Base-by-base conservation (phyloP, 805 yeast species). In the Vanderwaltozyma yarrowii region DNA sequence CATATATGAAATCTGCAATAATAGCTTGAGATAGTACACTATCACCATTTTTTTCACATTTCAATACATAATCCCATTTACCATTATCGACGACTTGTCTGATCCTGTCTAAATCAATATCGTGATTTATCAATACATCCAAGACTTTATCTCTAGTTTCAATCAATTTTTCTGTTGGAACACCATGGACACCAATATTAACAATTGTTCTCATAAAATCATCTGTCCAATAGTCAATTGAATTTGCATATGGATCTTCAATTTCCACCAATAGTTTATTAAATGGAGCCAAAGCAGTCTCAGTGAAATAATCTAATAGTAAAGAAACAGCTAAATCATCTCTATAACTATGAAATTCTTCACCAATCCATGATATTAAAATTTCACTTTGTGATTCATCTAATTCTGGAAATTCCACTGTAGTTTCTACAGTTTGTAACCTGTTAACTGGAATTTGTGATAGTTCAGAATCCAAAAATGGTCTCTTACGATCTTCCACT, bases 311-410 rank as follows among this genome's bases (percentile, higher is more conserved):
- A 20, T 73, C 69, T 15, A 86, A 73, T 13, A 92, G 46, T 36
- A 81, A 68, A 35, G 82, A 81, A 16, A 86, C 57, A 0, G 96
- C 96, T 30, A 78, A 66, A 53, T 75, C 77, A 6, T 63, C 64
- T 16, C 76, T 52, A 12, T 66, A 54, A 30, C 80, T 74, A 9
- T 60, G 53, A 28, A 71, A 72, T 12, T 66, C 62, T 8, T 95
- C 94, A 7, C 96, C 96, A 35, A 84, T 69, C 89, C 95, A 88
- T 3, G 82, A 66, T 19, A 92, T 60, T 14, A 70, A 51, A 1
- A 85, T 51, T 50, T 84, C 92, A 27, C 95, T 94, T 59, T 78
- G 73, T 11, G 82, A 68, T 60, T 87, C 96, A 52, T 86, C 95
- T 41, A 75, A 70, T 50, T 92, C 97, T 2, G 97, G 95, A 52